phyloP scores from a whole-genome alignment of 2,329 filamentous ascomycete genomes.

The Phialemonium atrogriseum region DNA sequence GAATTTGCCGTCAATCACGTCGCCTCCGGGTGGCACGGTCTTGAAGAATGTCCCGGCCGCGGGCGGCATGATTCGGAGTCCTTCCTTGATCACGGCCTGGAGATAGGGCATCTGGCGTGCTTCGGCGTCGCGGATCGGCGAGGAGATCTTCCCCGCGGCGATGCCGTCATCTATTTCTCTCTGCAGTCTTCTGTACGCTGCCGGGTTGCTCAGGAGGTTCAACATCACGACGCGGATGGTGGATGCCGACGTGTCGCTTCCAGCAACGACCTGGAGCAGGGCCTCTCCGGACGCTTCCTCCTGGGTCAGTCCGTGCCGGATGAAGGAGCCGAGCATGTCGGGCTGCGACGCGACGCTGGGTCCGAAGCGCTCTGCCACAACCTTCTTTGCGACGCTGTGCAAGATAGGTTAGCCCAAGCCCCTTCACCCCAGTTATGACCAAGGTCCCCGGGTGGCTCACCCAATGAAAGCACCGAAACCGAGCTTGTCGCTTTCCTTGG shows the following conservation, averaged over 20 bases:
- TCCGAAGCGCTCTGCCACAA: constrained; percentile 14
- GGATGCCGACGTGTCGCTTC: constrained; percentile 43
- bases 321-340: constrained; percentile 34
- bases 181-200: constrained; percentile 13
- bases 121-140: constrained; percentile 19
- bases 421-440: too few species aligned
- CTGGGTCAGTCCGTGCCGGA: constrained; percentile 21
- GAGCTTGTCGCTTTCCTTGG: constrained; percentile 27
- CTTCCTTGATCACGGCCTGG: constrained; percentile 29
- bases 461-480: constrained; percentile 30
- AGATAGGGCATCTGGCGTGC: constrained; percentile 23
- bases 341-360: constrained; percentile 12
- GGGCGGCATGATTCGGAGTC: constrained; percentile 26
- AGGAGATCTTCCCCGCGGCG: constrained; percentile 25
- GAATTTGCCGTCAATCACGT: constrained; percentile 19
- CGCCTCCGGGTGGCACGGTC: constrained; percentile 18
- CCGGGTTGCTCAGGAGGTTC: constrained; percentile 35
- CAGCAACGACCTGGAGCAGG: constrained; percentile 27
- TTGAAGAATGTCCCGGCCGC: constrained; percentile 15
- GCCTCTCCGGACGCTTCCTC: constrained; percentile 11
- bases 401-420: too few species aligned
- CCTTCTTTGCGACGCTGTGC: constrained; percentile 13
- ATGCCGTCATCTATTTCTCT: constrained; percentile 26
- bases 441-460: constrained; percentile 11
- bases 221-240: constrained; percentile 38